Conservation (phyloP, 305 asterid genomes). For the Rubia balearica region DNA sequence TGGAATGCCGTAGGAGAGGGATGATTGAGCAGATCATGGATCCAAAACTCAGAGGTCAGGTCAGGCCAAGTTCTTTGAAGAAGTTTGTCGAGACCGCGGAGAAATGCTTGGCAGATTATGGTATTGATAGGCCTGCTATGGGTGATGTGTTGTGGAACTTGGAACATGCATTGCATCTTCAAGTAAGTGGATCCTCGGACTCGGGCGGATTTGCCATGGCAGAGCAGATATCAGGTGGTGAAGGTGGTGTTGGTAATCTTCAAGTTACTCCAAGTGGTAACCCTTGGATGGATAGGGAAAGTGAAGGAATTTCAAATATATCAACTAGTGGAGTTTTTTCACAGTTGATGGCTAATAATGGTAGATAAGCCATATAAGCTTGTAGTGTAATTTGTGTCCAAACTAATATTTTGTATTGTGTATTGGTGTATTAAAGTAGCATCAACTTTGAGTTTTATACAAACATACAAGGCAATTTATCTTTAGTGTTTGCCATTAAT, state of each 20-base stretch:
- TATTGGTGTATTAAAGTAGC: neutral
- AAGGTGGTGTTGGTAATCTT: constrained; percentile 14
- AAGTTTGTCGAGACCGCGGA: constrained; percentile 66
- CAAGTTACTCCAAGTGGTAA: constrained; percentile 18
- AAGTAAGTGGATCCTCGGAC: constrained; percentile 33
- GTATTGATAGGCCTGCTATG: constrained; percentile 78
- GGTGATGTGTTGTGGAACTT: constrained; percentile 89
- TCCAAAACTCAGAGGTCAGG: constrained; percentile 37
- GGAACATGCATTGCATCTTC: constrained; percentile 73
- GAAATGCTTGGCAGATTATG: constrained; percentile 77
- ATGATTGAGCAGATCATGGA: constrained; percentile 57
- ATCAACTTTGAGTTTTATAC: too few species aligned
- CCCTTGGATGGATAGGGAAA: constrained; percentile 14
- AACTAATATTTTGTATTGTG: neutral
- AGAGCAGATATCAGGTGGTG: constrained; percentile 18
- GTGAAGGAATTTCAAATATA: constrained; percentile 25
- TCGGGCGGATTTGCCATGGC: constrained; percentile 13
- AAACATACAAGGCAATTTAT: neutral
- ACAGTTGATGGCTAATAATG: constrained; percentile 32
- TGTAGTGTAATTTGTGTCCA: neutral
- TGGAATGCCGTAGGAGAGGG: constrained; percentile 61
- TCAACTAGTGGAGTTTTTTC: constrained; percentile 36
- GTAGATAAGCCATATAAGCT: constrained; percentile 19
- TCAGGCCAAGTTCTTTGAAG: constrained; percentile 45
- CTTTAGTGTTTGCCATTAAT: too few species aligned